Evolutionary conservation across 257 asterid genomes (phyloP).

Genomic region (Rehmannia glutinosa): DNA sequence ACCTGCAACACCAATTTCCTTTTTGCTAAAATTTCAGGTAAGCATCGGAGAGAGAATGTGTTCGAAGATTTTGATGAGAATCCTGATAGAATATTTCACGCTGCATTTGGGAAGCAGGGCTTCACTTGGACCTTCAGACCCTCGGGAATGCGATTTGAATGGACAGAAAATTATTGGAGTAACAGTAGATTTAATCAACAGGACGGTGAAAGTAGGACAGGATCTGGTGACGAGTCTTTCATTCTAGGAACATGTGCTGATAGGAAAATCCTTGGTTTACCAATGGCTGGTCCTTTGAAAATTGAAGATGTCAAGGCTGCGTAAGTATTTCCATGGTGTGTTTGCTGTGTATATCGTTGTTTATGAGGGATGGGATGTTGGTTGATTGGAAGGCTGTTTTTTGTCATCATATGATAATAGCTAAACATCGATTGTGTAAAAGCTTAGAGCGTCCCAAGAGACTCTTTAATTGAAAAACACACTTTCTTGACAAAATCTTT

Average conservation of each 20-base stretch:
- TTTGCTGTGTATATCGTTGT: too few species aligned
- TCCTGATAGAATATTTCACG: slow-evolving; percentile 44
- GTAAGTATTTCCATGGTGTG: slow-evolving; percentile 66
- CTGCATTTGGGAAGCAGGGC: slow-evolving; percentile 50
- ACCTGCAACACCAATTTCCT: not conserved
- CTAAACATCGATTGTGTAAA: too few species aligned
- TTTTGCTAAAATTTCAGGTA: slow-evolving; percentile 39
- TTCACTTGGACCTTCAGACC: slow-evolving; percentile 47
- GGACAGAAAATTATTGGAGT: slow-evolving; percentile 40
- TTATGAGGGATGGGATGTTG: too few species aligned
- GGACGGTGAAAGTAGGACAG: slow-evolving; percentile 33
- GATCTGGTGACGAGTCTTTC: slow-evolving; percentile 26
- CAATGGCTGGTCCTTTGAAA: slow-evolving; percentile 62
- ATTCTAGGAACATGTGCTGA: slow-evolving; percentile 42
- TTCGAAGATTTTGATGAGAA: slow-evolving; percentile 39
- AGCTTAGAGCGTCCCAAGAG: too few species aligned
- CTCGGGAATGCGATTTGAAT: slow-evolving; percentile 37
- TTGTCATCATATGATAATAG: too few species aligned
- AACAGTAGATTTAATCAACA: slow-evolving; percentile 27
- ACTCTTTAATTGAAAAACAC: too few species aligned
- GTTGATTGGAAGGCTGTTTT: too few species aligned
- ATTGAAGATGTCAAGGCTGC: slow-evolving; percentile 84
- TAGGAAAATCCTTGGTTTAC: slow-evolving; percentile 71
- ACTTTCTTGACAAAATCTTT: too few species aligned
- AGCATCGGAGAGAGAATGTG: slow-evolving; percentile 30